These are phyloP conservation scores for Nicotiana sylvestris DNA, from an alignment of 257 asterid genomes.

Conservation along the genomic window DNA sequence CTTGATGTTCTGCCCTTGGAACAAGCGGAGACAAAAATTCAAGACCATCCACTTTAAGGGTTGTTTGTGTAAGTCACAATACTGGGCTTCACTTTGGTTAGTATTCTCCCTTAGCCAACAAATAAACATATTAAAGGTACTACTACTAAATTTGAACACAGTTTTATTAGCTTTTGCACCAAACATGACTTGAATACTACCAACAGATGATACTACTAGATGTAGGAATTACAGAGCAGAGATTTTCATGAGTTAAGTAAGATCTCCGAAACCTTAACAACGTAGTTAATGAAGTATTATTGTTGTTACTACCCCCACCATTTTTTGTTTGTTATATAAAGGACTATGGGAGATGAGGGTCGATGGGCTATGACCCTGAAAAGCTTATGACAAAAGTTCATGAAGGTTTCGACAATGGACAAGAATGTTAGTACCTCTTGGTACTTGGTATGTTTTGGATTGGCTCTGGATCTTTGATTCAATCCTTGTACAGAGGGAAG, in stretches of 20 bases:
- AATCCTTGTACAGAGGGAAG: neutral
- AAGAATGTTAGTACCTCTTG: neutral
- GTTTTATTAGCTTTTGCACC: neutral
- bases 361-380: neutral
- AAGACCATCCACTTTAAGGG: too few relatives aligned
- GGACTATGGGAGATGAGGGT: too few relatives aligned
- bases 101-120: neutral
- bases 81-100: too few relatives aligned
- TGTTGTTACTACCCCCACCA: too few relatives aligned
- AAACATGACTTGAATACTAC: neutral
- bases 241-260: neutral
- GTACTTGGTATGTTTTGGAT: neutral
- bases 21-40: too few relatives aligned
- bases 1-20: too few relatives aligned
- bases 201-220: neutral
- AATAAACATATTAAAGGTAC: neutral
- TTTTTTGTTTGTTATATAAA: too few relatives aligned
- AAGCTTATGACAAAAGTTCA: neutral
- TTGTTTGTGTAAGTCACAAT: too few relatives aligned
- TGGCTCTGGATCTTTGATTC: neutral
- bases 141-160: neutral
- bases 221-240: neutral
- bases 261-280: neutral
- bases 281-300: neutral
- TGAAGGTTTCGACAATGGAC: neutral